Base-by-base conservation (phyloP, 2,329 filamentous ascomycete genomes). In the Colletotrichum karsti region DNA sequence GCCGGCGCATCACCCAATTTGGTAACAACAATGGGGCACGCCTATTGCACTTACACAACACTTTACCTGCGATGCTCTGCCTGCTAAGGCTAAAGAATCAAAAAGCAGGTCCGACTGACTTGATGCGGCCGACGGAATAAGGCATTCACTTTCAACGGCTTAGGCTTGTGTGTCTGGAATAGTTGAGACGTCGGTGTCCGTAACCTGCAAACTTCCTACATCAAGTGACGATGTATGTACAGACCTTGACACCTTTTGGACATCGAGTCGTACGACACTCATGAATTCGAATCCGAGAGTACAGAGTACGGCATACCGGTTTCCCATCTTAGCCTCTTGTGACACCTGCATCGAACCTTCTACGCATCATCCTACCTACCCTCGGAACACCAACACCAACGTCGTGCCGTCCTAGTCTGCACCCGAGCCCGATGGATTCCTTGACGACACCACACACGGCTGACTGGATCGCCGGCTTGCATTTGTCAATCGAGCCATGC, bases 301-400 rank as follows among this genome's bases (percentile, higher is more conserved):
- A 39, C 54, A 44, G 35, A 20, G n/a, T n/a, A 39, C 54, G 20
- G 41, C 20, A 46, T 35, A 33, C 55, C 7, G 18, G n/a, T 46
- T 39, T 22, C 55, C 39, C 41, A 46, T 15, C 26, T 44, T 26
- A 33, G 13, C 26, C 8, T 13, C 39, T 30, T 44, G 26, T 58
- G 18, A 58, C 39, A 58, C 55, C 55, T 46, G 55, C 35, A 35
- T 58, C 55, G 41, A 58, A 58, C 42, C 28, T 37, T 58, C 26
- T 20, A 26, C 30, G 51, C 51, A 55, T 55, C 51, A 41, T 55
- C 12, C 20, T 26, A 41, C n/a, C n/a, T n/a, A 28, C 18, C 51
- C 33, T 15, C 9, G 48, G 46, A 26, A 50, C 42, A 24, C 20
- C 46, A 35, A 35, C 30, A 30, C n/a, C 50, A 33, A 33, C 50